phyloP scores from a whole-genome alignment of 1,284 basidiomycete species.

The Irpex sp. region DNA sequence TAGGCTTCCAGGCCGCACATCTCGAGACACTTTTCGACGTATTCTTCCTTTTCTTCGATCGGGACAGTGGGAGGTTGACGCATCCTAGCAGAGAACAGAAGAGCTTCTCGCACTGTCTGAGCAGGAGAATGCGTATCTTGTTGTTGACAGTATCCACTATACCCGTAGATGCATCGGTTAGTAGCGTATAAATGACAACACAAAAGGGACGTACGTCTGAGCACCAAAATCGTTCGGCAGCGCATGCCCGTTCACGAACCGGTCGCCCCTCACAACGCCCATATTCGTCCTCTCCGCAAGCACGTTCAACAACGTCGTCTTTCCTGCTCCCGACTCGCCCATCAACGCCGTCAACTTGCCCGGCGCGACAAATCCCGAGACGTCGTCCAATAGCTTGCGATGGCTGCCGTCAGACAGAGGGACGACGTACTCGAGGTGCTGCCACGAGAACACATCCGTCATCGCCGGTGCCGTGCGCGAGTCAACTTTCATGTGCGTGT shows the following conservation, averaged over 20 bases:
- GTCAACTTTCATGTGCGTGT: constrained; percentile 1
- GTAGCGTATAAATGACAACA: constrained; percentile 7
- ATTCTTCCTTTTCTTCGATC: constrained; percentile 70
- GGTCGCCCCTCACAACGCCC: constrained; percentile 77
- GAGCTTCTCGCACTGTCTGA: constrained; percentile 78
- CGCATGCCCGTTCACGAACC: constrained; percentile 71
- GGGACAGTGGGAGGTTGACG: constrained; percentile 71
- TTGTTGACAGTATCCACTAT: constrained; percentile 73
- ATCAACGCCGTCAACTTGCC: constrained; percentile 77
- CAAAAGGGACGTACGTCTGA: constrained; percentile 40
- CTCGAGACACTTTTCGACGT: constrained; percentile 74
- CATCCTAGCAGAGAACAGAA: constrained; percentile 77
- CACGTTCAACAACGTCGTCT: constrained; percentile 82
- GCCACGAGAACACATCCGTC: constrained; percentile 57
- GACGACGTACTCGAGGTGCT: constrained; percentile 58
- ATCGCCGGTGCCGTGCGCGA: constrained; percentile 19
- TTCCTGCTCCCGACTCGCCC: constrained; percentile 78
- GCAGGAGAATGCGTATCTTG: constrained; percentile 73
- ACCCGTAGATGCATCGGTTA: background rate
- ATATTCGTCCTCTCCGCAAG: constrained; percentile 75
- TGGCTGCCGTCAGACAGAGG: constrained; percentile 48
- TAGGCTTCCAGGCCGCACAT: constrained; percentile 73
- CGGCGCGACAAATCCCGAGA: constrained; percentile 81
- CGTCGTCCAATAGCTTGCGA: constrained; percentile 65
- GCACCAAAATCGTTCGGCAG: constrained; percentile 73